These are phyloP conservation scores for Pistacia vera DNA, from an alignment of 345 rosid genomes.

Conservation along the genomic window DNA sequence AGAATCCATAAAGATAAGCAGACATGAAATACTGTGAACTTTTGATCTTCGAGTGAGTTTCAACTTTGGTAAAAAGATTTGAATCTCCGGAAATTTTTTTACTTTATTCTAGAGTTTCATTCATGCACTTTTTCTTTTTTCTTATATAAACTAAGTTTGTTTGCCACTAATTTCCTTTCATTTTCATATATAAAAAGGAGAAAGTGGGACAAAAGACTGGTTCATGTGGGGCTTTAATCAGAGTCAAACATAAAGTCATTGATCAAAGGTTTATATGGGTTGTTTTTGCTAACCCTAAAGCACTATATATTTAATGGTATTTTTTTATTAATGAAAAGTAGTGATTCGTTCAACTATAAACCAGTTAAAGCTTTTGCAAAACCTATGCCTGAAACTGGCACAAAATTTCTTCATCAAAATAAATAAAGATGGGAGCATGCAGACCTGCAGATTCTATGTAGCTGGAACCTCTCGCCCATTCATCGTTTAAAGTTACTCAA, in stretches of 20 bases:
- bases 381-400: slow-evolving; percentile 5
- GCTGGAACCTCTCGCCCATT: not conserved
- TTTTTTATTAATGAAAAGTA: not conserved
- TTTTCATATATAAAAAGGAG: slow-evolving; percentile 11
- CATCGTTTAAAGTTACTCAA: slow-evolving; percentile 9
- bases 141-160: slow-evolving; percentile 7
- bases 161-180: not conserved
- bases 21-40: slow-evolving; percentile 27
- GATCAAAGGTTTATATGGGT: slow-evolving; percentile 8
- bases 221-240: slow-evolving; percentile 14
- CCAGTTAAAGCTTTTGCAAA: not conserved
- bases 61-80: slow-evolving; percentile 32
- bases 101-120: slow-evolving; percentile 17
- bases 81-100: slow-evolving; percentile 28
- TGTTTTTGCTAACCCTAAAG: not conserved
- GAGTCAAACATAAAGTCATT: slow-evolving; percentile 41
- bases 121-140: not conserved
- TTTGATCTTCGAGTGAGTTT: slow-evolving; percentile 29
- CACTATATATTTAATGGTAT: not conserved
- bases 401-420: not conserved
- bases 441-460: not conserved
- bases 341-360: not conserved
- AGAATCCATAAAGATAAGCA: slow-evolving; percentile 16
- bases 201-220: slow-evolving; percentile 27
- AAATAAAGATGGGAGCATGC: not conserved